phyloP scores from a whole-genome alignment of 2,329 filamentous ascomycete species.

The Aspergillus novoparasiticus region DNA sequence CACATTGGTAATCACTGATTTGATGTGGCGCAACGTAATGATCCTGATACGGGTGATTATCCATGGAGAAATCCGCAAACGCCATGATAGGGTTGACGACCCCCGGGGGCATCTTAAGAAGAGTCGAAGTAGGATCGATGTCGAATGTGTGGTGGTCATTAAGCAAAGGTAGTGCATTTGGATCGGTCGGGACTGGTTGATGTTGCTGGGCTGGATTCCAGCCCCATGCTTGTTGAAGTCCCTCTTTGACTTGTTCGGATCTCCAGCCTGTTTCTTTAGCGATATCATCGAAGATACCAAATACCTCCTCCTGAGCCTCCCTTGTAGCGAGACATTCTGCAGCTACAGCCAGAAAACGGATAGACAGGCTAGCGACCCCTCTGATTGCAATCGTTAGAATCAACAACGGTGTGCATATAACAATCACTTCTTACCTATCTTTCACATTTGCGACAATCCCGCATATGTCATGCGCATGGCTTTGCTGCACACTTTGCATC shows the following conservation, averaged over 20 bases:
- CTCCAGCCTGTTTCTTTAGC: conserved; percentile 77
- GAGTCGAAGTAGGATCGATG: conserved; percentile 26
- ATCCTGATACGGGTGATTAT: conserved; percentile 79
- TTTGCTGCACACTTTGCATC: conserved; percentile 69
- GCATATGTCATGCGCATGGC: conserved; percentile 82
- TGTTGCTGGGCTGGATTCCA: conserved; percentile 56
- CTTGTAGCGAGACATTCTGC: conserved; percentile 70
- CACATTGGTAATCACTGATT: conserved; percentile 30
- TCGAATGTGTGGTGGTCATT: conserved; percentile 16
- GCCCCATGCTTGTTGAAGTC: conserved; percentile 76
- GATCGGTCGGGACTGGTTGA: conserved; percentile 22
- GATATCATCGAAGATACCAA: conserved; percentile 75
- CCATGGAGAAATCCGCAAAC: conserved; percentile 72
- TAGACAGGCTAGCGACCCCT: conserved; percentile 75
- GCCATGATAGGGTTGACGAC: conserved; percentile 72
- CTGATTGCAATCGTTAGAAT: conserved; percentile 31
- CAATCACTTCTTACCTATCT: conserved; percentile 58
- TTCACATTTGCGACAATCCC: conserved; percentile 86
- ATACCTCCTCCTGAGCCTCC: conserved; percentile 77
- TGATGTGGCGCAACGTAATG: conserved; percentile 71
- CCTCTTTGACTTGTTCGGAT: conserved; percentile 69
- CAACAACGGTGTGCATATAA: not conserved
- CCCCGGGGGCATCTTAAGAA: conserved; percentile 43
- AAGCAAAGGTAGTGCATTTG: conserved; percentile 18
- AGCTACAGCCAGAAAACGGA: conserved; percentile 77